phyloP scores from a whole-genome alignment of 2,329 filamentous ascomycete genomes.

The Geosmithia morbida region DNA sequence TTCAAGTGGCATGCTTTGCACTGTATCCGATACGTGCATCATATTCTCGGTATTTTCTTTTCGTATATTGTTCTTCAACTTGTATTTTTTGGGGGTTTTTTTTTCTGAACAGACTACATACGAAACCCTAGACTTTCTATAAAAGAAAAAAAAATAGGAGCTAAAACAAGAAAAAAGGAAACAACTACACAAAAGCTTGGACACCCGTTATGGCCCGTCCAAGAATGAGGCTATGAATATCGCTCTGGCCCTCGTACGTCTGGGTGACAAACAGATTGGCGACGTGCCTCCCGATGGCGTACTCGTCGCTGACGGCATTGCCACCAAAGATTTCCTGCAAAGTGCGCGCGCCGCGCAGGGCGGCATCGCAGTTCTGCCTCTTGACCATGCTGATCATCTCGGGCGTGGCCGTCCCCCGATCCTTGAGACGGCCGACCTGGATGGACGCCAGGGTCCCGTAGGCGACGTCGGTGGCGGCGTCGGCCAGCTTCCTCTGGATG shows the following conservation, averaged over 20 bases:
- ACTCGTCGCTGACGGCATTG: conserved; percentile 97
- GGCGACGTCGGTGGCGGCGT: conserved; percentile 79
- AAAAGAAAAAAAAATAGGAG: too few species aligned
- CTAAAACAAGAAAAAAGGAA: too few species aligned
- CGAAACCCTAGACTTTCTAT: too few species aligned
- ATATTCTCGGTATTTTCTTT: too few species aligned
- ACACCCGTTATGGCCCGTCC: conserved; percentile 58
- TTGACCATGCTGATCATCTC: conserved; percentile 98
- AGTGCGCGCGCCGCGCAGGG: conserved; percentile 61
- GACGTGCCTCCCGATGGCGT: conserved; percentile 86
- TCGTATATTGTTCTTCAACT: too few species aligned
- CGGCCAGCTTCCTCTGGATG: conserved; percentile 92
- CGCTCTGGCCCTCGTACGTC: conserved; percentile 96
- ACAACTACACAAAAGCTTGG: conserved; percentile 46
- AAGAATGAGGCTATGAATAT: conserved; percentile 74
- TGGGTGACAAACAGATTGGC: conserved; percentile 95
- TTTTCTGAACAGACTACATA: too few species aligned
- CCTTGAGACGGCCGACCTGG: conserved; percentile 87
- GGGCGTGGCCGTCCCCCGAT: conserved; percentile 71
- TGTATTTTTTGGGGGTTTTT: too few species aligned
- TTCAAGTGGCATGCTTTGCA: too few species aligned
- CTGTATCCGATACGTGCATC: too few species aligned
- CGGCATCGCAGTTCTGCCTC: conserved; percentile 90
- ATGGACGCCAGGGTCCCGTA: conserved; percentile 82
- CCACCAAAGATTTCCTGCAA: conserved; percentile 95